Percentiles rank a stretch among this genome's conserved stretches.
phyloP scores from a whole-genome alignment of 148 eudicot genomes.

The Diospyros lotus region DNA sequence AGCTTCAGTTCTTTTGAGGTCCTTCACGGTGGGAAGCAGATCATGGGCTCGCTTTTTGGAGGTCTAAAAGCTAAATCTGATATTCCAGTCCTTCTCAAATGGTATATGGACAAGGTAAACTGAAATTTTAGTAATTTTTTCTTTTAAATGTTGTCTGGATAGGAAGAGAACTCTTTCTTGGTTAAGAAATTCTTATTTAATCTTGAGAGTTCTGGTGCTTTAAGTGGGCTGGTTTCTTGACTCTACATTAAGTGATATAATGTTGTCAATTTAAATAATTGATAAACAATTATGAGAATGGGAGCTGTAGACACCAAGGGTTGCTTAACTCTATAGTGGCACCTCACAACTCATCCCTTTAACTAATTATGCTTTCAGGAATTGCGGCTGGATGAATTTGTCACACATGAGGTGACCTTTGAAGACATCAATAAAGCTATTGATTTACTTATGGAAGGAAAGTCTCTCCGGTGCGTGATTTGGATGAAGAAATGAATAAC shows the following conservation, averaged over 20 bases:
- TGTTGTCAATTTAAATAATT: background rate
- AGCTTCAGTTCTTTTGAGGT: constrained; percentile 47
- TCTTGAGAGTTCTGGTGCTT: background rate
- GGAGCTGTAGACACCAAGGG: background rate
- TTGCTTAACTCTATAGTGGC: background rate
- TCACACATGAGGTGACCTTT: constrained; percentile 64
- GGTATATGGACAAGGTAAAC: constrained; percentile 73
- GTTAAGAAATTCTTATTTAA: background rate
- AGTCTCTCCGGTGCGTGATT: constrained; percentile 65
- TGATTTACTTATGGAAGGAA: constrained; percentile 54
- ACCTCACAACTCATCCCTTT: background rate
- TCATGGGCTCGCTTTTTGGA: constrained; percentile 71
- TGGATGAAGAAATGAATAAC: constrained; percentile 56
- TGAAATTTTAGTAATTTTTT: background rate
- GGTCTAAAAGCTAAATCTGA: constrained; percentile 84
- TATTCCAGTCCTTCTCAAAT: constrained; percentile 56
- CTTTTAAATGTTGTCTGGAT: background rate
- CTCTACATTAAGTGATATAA: background rate
- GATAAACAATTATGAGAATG: background rate
- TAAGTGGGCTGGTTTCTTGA: background rate
- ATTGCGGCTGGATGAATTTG: constrained; percentile 61
- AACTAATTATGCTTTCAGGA: constrained; percentile 32
- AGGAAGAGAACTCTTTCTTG: background rate
- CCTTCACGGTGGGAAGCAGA: constrained; percentile 43
- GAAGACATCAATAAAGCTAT: constrained; percentile 80